Evolutionary conservation across 805 yeast species (phyloP).

Genomic region (Starmerella vaccinii): DNA sequence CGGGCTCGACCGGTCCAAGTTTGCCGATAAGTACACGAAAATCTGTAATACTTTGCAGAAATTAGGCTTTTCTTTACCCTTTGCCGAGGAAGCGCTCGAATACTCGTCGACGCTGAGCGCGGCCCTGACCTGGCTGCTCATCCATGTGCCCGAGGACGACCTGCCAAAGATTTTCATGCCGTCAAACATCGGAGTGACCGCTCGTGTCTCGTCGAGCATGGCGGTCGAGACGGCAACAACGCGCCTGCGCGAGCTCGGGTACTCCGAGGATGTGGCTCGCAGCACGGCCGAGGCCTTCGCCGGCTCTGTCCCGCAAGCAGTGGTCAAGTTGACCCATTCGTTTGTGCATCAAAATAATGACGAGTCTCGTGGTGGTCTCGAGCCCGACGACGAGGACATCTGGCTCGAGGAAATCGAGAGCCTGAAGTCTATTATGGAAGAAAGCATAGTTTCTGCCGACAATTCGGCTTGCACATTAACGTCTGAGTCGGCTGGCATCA

Average conservation of each 20-base stretch:
- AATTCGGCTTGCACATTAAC: conserved; percentile 11
- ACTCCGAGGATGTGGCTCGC: conserved; percentile 53
- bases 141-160: conserved; percentile 92
- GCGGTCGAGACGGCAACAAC: conserved; percentile 49
- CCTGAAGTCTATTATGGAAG: conserved; percentile 48
- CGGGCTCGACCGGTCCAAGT: conserved; percentile 15
- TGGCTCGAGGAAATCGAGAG: conserved; percentile 76
- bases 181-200: conserved; percentile 27
- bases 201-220: conserved; percentile 40
- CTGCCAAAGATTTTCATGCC: conserved; percentile 44
- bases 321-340: conserved; percentile 32
- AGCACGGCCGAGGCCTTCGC: conserved; percentile 34
- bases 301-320: conserved; percentile 32
- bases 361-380: no score
- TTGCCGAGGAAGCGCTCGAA: conserved; percentile 59
- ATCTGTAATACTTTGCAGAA: conserved; percentile 30
- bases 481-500: conserved; percentile 10
- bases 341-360: conserved; percentile 26
- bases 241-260: conserved; percentile 57
- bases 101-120: conserved; percentile 42
- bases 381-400: conserved; percentile 29
- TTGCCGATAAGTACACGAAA: conserved; percentile 9
- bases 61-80: conserved; percentile 61
- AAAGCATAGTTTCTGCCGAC: conserved; percentile 23
- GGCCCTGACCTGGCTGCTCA: conserved; percentile 64